Evolutionary conservation across 129 eudicot genomes (phyloP).

Genomic region (Chrysanthemum seticuspe): DNA sequence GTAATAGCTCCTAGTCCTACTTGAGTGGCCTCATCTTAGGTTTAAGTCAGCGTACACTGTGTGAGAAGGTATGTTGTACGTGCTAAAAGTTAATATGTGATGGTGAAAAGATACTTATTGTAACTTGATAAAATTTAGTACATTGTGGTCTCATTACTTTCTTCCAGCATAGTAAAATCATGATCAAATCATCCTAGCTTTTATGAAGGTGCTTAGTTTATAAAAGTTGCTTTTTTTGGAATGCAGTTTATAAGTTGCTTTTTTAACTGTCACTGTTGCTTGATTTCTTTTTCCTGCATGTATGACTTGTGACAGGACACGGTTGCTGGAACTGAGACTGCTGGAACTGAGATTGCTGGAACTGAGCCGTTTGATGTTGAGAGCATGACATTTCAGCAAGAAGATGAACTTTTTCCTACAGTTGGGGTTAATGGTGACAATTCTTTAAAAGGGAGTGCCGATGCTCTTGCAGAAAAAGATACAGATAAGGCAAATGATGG

Average conservation of each 20-base stretch:
- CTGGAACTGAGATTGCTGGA: conserved; percentile 15
- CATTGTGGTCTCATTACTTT: conserved; percentile 1
- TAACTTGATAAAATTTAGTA: background rate
- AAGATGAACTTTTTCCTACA: conserved; percentile 77
- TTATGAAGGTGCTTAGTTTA: conserved; percentile 9
- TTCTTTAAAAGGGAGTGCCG: conserved; percentile 34
- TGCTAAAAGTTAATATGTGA: background rate
- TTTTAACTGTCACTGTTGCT: conserved; percentile 8
- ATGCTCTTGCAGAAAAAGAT: conserved; percentile 34
- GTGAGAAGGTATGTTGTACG: background rate
- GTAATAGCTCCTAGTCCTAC: background rate
- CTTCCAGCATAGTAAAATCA: conserved; percentile 8
- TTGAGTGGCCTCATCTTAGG: background rate
- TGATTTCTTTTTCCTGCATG: conserved; percentile 13
- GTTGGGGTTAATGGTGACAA: conserved; percentile 46
- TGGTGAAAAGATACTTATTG: background rate
- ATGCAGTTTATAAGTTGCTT: background rate
- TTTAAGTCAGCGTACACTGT: background rate
- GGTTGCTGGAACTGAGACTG: conserved; percentile 37
- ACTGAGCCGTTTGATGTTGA: conserved; percentile 60
- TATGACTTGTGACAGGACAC: conserved; percentile 37
- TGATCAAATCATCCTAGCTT: background rate
- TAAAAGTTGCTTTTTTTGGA: background rate
- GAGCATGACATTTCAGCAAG: conserved; percentile 66
- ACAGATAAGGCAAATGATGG: conserved; percentile 34